phyloP scores from a whole-genome alignment of 768 basidiomycete genomes.

The Kwoniella sp. region DNA sequence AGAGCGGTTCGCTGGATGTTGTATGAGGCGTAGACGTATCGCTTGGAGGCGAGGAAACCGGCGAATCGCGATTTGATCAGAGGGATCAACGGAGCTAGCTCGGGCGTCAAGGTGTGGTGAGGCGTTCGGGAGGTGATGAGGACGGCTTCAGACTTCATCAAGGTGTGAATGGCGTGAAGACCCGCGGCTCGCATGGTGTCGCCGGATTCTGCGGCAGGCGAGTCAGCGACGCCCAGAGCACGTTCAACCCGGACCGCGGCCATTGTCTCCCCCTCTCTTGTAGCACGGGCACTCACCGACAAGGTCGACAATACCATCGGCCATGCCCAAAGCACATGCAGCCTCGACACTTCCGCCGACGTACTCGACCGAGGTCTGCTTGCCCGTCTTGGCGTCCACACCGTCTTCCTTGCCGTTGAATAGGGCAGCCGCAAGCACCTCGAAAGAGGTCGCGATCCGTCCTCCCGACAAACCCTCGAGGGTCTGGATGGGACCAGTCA shows the following conservation, averaged over 20 bases:
- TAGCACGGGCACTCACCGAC: slow-evolving; percentile 86
- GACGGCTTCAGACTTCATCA: slow-evolving; percentile 83
- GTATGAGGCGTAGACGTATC: slow-evolving; percentile 85
- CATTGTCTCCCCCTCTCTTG: too few species aligned
- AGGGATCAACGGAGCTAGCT: slow-evolving; percentile 65
- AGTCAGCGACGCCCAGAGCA: neutral
- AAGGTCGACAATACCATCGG: slow-evolving; percentile 96
- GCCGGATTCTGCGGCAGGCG: slow-evolving; percentile 70
- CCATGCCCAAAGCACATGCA: slow-evolving; percentile 89
- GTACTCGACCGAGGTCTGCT: slow-evolving; percentile 81
- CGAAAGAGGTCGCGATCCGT: slow-evolving; percentile 90
- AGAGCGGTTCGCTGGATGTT: slow-evolving; percentile 72
- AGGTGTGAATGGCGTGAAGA: slow-evolving; percentile 82
- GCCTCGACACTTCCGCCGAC: slow-evolving; percentile 98
- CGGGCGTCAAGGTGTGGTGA: slow-evolving; percentile 52
- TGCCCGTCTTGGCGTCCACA: slow-evolving; percentile 54
- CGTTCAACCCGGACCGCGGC: neutral
- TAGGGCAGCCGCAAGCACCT: slow-evolving; percentile 74
- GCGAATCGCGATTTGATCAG: slow-evolving; percentile 81
- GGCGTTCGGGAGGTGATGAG: slow-evolving; percentile 66
- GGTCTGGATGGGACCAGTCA: slow-evolving; percentile 62
- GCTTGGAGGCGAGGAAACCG: slow-evolving; percentile 77
- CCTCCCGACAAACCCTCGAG: slow-evolving; percentile 82
- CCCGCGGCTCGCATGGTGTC: slow-evolving; percentile 99
- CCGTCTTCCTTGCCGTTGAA: slow-evolving; percentile 55